phyloP scores from a whole-genome alignment of 1,139 yeast species.

The Saccharomyces pastorianus region DNA sequence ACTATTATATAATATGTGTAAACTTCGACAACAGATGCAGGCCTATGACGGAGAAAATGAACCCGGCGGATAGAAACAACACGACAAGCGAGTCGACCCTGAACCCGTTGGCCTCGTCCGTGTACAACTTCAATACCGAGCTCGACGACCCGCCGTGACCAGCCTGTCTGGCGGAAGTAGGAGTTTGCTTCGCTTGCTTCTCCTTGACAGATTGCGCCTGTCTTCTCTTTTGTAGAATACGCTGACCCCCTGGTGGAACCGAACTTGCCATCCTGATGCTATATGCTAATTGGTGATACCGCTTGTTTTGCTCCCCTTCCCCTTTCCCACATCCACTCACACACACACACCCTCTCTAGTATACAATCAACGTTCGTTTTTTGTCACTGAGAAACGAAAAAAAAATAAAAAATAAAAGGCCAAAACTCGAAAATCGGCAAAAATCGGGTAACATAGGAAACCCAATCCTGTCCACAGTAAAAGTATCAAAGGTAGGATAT shows the following conservation, averaged over 20 bases:
- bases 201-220: constrained; percentile 83
- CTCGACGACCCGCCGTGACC: constrained; percentile 97
- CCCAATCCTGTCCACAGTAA: too few species aligned
- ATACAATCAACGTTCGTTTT: too few species aligned
- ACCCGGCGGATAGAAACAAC: constrained; percentile 87
- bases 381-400: background rate
- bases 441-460: background rate
- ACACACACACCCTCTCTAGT: background rate
- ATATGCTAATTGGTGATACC: background rate
- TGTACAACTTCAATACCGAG: constrained; percentile 87
- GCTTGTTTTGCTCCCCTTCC: constrained; percentile 2
- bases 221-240: constrained; percentile 77
- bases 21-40: constrained; percentile 41
- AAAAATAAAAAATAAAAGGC: background rate
- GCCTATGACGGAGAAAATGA: constrained; percentile 86
- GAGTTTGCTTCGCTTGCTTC: constrained; percentile 65
- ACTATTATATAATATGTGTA: background rate
- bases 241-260: constrained; percentile 64
- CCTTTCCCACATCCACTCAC: background rate
- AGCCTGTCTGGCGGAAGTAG: constrained; percentile 87
- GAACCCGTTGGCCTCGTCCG: constrained; percentile 94
- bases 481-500: background rate
- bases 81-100: constrained; percentile 94
- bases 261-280: constrained; percentile 6
- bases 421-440: background rate